Percentiles rank a stretch among this genome's conserved stretches.
Conservation (phyloP, 306 rosid genomes). For the Dryas drummondii region DNA sequence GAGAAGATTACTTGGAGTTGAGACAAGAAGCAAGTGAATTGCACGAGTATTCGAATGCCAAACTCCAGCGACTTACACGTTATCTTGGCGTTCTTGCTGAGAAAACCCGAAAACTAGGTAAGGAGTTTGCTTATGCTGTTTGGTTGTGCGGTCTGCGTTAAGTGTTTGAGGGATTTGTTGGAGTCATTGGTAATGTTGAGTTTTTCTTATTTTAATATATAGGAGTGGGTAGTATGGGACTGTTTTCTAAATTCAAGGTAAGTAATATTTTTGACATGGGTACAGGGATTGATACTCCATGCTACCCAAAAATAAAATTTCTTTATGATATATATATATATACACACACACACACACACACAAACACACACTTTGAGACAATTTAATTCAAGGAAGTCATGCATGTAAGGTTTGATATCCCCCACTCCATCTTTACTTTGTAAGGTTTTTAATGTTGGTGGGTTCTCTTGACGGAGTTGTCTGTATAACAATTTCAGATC, state of each 20-base stretch:
- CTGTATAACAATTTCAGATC: constrained; percentile 54
- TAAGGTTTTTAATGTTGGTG: constrained; percentile 8
- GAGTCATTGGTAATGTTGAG: too few species aligned
- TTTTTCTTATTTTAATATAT: too few species aligned
- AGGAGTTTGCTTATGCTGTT: constrained; percentile 30
- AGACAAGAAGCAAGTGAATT: constrained; percentile 93
- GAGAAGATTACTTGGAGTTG: constrained; percentile 76
- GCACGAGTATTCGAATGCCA: constrained; percentile 88
- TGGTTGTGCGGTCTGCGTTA: constrained; percentile 6
- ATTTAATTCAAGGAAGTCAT: too few species aligned
- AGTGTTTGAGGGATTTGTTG: constrained; percentile 5
- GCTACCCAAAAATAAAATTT: constrained; percentile 7
- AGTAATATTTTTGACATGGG: background rate
- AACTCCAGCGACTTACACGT: constrained; percentile 87
- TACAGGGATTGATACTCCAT: constrained; percentile 17
- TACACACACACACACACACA: too few species aligned
- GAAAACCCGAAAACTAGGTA: constrained; percentile 77
- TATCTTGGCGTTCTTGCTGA: constrained; percentile 96
- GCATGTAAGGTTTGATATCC: background rate
- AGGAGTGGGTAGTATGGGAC: background rate
- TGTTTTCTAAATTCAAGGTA: background rate
- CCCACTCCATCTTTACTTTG: background rate
- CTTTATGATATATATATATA: too few species aligned
- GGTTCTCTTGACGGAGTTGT: constrained; percentile 29
- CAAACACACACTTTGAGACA: too few species aligned